These are phyloP conservation scores for Cichorium intybus DNA, from an alignment of 140 eudicot species.

Conservation along the genomic window DNA sequence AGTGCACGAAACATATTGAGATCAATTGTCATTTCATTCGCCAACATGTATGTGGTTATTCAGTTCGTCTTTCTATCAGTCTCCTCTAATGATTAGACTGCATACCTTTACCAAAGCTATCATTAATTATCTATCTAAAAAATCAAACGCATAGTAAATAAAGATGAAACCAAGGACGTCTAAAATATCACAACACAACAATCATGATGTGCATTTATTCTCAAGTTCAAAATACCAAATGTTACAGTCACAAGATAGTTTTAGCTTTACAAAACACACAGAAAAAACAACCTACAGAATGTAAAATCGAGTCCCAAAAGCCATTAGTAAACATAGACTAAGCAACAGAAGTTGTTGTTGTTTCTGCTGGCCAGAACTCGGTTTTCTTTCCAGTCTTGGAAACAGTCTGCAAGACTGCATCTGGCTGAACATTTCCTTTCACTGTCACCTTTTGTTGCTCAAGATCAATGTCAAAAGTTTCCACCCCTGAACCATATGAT, in stretches of 20 bases:
- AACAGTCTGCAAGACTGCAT: conserved; percentile 64
- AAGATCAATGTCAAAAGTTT: conserved; percentile 47
- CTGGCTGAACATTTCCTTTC: conserved; percentile 62
- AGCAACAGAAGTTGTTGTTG: conserved; percentile 28
- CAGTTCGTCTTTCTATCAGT: too few species aligned
- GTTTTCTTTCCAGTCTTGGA: conserved; percentile 72
- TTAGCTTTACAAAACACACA: conserved; percentile 25
- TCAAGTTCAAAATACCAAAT: conserved; percentile 21
- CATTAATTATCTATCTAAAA: not conserved
- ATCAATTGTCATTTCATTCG: too few species aligned
- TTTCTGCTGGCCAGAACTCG: conserved; percentile 52
- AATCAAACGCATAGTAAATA: not conserved
- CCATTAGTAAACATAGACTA: conserved; percentile 1
- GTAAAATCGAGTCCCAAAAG: conserved; percentile 9
- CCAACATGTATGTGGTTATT: too few species aligned
- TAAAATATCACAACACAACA: conserved; percentile 18
- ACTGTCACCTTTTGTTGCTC: conserved; percentile 68
- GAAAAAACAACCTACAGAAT: conserved; percentile 10
- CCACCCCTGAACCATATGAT: conserved; percentile 43
- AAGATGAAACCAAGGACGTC: not conserved
- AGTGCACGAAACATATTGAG: not conserved
- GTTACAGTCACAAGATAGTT: conserved; percentile 23
- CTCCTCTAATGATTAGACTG: too few species aligned
- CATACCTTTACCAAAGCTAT: too few species aligned
- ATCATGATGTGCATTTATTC: conserved; percentile 22